Evolutionary conservation across 2,329 filamentous ascomycete species (phyloP).

Genomic region (Penicillium thymicola): DNA sequence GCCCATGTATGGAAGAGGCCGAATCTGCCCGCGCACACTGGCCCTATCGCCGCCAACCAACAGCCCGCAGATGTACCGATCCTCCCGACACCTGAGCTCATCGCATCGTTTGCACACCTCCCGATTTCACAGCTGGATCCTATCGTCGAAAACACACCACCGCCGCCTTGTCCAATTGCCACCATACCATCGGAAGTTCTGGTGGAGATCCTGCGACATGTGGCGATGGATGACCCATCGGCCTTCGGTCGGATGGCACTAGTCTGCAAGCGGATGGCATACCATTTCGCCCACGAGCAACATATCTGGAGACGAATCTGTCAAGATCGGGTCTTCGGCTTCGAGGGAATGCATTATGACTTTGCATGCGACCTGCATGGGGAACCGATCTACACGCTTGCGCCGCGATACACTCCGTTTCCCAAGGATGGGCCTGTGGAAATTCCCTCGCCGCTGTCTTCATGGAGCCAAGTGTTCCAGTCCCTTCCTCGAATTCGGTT

Average conservation of each 20-base stretch:
- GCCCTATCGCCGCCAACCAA: constrained; percentile 55
- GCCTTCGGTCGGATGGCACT: constrained; percentile 71
- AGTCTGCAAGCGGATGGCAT: constrained; percentile 85
- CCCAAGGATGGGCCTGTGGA: constrained; percentile 27
- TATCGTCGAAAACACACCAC: constrained; percentile 65
- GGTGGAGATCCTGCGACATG: constrained; percentile 70
- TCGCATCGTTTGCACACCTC: constrained; percentile 69
- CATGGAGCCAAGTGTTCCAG: constrained; percentile 70
- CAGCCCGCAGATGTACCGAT: constrained; percentile 53
- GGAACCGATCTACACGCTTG: constrained; percentile 33
- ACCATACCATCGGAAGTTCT: constrained; percentile 79
- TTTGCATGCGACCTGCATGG: constrained; percentile 63
- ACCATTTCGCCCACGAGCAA: constrained; percentile 78
- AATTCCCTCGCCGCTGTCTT: constrained; percentile 43
- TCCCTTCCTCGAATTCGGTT: constrained; percentile 82
- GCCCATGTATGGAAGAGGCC: constrained; percentile 58
- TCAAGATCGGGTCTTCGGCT: constrained; percentile 69
- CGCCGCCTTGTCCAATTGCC: constrained; percentile 77
- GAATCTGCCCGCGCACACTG: constrained; percentile 45
- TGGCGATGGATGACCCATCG: constrained; percentile 72
- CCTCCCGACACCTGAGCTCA: constrained; percentile 62
- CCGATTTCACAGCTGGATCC: constrained; percentile 67
- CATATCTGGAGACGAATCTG: constrained; percentile 79
- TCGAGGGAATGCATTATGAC: constrained; percentile 76
- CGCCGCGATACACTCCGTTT: constrained; percentile 36